Conservation (phyloP, 2,329 filamentous ascomycete species). For the Alternaria sp. region DNA sequence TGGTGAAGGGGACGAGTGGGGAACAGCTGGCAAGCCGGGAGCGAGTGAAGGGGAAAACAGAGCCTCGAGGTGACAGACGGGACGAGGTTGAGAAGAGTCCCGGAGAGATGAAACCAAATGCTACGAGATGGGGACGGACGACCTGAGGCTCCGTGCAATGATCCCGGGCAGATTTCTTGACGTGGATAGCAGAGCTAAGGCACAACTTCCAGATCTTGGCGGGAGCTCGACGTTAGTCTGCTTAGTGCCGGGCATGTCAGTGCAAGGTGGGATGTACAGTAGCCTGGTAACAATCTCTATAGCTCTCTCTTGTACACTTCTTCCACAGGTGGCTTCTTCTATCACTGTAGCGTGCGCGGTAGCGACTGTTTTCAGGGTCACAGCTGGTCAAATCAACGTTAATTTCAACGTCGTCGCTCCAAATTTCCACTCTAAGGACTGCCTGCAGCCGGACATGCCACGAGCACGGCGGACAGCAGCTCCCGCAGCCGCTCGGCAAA, state of each 20-base stretch:
- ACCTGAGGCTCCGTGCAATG: conserved; percentile 39
- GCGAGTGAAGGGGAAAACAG: conserved; percentile 29
- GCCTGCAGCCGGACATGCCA: conserved; percentile 8
- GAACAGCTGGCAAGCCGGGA: conserved; percentile 24
- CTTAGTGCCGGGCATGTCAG: conserved; percentile 13
- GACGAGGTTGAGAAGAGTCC: conserved; percentile 24
- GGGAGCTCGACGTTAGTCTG: conserved; percentile 15
- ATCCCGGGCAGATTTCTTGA: conserved; percentile 42
- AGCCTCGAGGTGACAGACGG: conserved; percentile 28
- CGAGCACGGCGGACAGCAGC: conserved; percentile 23
- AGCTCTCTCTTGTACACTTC: not conserved
- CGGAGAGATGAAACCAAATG: conserved; percentile 36
- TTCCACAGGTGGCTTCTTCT: not conserved
- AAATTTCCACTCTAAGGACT: conserved; percentile 18
- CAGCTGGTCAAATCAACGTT: not conserved
- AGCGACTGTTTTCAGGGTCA: not conserved
- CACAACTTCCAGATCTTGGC: conserved; percentile 23
- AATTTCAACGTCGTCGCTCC: conserved; percentile 5
- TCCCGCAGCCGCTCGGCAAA: conserved; percentile 29
- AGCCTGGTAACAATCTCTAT: not conserved
- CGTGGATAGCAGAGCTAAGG: conserved; percentile 41
- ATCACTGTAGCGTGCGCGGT: not conserved
- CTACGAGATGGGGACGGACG: conserved; percentile 37
- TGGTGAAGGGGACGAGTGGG: conserved; percentile 23
- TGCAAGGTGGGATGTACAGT: conserved; percentile 3